Evolutionary conservation across 306 rosid genomes (phyloP), one percentile per base, ranked within the genome.

Genomic region (Corylus heterophylla): DNA sequence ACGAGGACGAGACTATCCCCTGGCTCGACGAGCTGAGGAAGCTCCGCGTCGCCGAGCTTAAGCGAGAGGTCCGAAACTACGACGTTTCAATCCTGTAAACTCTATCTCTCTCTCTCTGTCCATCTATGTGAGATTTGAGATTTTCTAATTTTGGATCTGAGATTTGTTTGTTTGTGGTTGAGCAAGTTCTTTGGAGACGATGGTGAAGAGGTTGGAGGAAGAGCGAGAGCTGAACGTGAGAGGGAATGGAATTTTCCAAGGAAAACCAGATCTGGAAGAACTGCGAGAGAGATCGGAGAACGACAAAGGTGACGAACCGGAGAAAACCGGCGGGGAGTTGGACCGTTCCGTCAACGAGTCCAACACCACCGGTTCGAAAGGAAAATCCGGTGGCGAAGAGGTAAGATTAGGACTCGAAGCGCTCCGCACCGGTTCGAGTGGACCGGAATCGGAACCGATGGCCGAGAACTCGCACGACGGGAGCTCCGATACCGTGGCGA

Each of bases 341-440:
- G 96, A 90, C 82, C 88, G 87, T 73, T 93, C 98, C 27, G 96
- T 93, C 61, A 91, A 91, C 62, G 94, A 90, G 80, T 93, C 97
- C 0, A 93, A 93, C 79, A 91, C 98, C 16, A 91, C 96, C 79
- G 90, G 94, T 85, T 89, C 94, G 71, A 85, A 76, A 48, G 80
- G 59, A n/a, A 90, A 88, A 78, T 78, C 80, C 83, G 85, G 81
- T 4, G 81, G 47, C 5, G 81, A 74, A 2, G 86, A 71, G 8
- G 56, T 1, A 0, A 81, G 80, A 74, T 17, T 62, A 12, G 90
- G 69, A 14, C 35, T 82, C 45, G 22, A 17, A 13, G 73, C 81
- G 79, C 83, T 68, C 69, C 85, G 64, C 76, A 69, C 85, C 82
- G 81, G 83, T 59, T 75, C 87, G 79, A 50, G n/a, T 42, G 51